Evolutionary conservation across 2,329 filamentous ascomycete species (phyloP).

Genomic region (Claviceps sp.): DNA sequence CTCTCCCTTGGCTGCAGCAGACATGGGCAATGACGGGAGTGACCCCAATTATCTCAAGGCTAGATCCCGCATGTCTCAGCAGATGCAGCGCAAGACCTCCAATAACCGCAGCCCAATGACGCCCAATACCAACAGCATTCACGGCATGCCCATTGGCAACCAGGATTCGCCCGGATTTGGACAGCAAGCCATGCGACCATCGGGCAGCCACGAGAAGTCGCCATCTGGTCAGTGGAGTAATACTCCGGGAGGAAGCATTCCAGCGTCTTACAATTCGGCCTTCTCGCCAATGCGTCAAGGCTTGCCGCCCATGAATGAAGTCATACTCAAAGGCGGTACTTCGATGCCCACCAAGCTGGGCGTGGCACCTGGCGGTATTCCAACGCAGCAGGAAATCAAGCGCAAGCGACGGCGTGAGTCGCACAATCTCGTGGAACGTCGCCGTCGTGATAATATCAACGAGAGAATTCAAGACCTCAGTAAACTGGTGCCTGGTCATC

Average conservation of each 20-base stretch:
- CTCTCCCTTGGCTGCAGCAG: constrained; percentile 28
- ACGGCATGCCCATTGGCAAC: constrained; percentile 52
- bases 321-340: constrained; percentile 74
- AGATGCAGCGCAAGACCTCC: constrained; percentile 60
- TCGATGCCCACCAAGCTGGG: constrained; percentile 83
- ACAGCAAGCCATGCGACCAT: constrained; percentile 64
- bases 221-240: constrained; percentile 84
- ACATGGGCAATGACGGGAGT: constrained; percentile 34
- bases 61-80: constrained; percentile 46
- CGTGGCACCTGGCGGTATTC: constrained; percentile 37
- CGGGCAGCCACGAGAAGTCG: constrained; percentile 62
- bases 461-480: constrained; percentile 95
- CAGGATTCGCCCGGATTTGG: constrained; percentile 60
- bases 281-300: constrained; percentile 66
- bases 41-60: constrained; percentile 48
- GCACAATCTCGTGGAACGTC: constrained; percentile 90
- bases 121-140: constrained; percentile 69
- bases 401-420: constrained; percentile 81
- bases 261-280: constrained; percentile 78
- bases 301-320: constrained; percentile 71
- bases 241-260: constrained; percentile 62
- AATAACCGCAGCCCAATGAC: constrained; percentile 70
- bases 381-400: constrained; percentile 78
- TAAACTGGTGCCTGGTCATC: constrained; percentile 79
- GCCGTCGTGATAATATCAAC: constrained; percentile 94